Evolutionary conservation across 2,329 filamentous ascomycete genomes (phyloP), one percentile per base, ranked within the genome.

Genomic region (Byssochlamys sp.): DNA sequence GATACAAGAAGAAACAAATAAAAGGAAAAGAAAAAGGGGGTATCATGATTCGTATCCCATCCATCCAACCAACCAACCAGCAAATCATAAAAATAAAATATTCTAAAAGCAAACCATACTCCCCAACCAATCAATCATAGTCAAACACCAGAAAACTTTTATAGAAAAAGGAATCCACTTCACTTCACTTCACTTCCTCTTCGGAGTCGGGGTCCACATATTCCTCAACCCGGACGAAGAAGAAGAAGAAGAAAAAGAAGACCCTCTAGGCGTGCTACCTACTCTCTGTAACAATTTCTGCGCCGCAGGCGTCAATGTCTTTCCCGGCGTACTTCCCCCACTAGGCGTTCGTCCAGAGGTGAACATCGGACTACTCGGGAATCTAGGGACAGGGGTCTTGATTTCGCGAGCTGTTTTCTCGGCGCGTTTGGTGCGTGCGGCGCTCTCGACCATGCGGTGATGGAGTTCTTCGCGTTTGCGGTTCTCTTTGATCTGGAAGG

Each of bases 371-470:
- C 71, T 75, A 58, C 73, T 75, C 1, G 73, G 67, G 53, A 75
- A 75, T 4, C 66, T 71, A 6, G 74, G 73, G 7, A 73, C 65
- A 11, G 70, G 68, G 0, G 71, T 78, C 63, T 80, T 87, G 12
- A 81, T 85, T 3, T 80, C 84, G 61, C 84, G 79, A 26, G 84
- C 84, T 19, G 81, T 76, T 57, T 80, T 81, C 6, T 81, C 79
- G 3, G 80, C 79, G 54, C 86, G 83, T 69, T 91, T 91, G 2
- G 81, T 87, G 65, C 84, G 84, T 11, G 88, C 84, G 25, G 89
- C 89, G 55, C 84, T 84, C 60, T 96, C 91, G 2, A 96, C 91
- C 81, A 96, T 90, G 35, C 86, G 84, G 66, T 92, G 85, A 71
- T 95, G 91, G 28, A 97, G 76, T 35, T 84, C 85, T 74, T 97